Base-by-base conservation (phyloP, 805 yeast genomes). In the Lachancea thermotolerans region DNA sequence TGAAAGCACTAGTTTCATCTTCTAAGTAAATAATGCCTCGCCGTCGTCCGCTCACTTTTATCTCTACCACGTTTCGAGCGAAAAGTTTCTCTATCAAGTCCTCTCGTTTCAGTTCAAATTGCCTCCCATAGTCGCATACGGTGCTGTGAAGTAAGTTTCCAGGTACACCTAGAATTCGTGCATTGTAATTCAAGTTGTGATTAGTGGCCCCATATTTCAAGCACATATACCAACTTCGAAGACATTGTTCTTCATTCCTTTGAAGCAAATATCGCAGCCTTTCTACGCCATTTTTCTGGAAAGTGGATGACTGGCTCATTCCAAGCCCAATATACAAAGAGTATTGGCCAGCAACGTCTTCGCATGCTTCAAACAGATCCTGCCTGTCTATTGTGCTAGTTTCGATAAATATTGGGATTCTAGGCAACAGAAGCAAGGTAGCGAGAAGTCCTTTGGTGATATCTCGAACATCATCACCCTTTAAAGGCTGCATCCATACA, bases 401-500 rank as follows among this genome's bases (percentile, higher is more conserved):
- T 35, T 60, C 64, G 3, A 65, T 45, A 30, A 52, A 61, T 10
- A 64, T 53, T 2, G 69, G 69, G 2, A 54, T 41, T 10, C 59
- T 53, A 1, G 58, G 52, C 25, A 58, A 37, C 4, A 45, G 31
- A 15, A 59, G 39, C 3, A 64, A 41, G 9, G 59, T 46, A 3
- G 47, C 37, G 1, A 56, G 45, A 1, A 62, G 35, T 8, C 43
- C 42, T 1, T 49, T 29, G 3, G 54, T 47, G 15, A 63, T 29
- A 18, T 54, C 54, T 35, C 52, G 52, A 27, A 58, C 55, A 31
- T 52, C 55, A 3, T 51, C 47, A 39, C 48, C 54, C 40, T 51
- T 54, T 38, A 63, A 45, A 7, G 68, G 68, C n/a, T 39, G 37
- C 17, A 57, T 35, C 68, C 68, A 63, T 14, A 54, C 53, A 45